phyloP scores from a whole-genome alignment of 2,329 filamentous ascomycete genomes.

The Cladosporium colombiae region DNA sequence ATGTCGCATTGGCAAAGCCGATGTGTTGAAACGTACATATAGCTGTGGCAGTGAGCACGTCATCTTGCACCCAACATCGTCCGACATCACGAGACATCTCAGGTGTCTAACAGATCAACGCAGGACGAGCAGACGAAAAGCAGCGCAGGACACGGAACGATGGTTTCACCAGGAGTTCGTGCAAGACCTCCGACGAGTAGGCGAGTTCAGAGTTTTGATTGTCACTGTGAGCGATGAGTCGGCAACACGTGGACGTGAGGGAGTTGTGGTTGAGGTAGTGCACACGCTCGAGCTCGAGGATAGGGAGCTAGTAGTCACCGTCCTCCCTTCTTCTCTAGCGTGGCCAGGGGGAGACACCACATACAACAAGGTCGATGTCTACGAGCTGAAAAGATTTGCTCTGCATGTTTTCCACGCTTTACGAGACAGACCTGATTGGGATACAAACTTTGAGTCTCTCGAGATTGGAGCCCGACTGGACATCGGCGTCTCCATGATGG shows the following conservation, averaged over 20 bases:
- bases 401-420: background rate
- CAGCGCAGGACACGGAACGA: background rate
- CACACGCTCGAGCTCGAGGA: background rate
- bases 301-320: background rate
- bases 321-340: background rate
- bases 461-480: constrained; percentile 3
- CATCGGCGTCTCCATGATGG: background rate
- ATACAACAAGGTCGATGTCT: background rate
- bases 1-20: constrained; percentile 1
- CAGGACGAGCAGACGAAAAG: constrained; percentile 3
- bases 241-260: background rate
- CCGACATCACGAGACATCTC: constrained; percentile 2
- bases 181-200: background rate
- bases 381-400: constrained; percentile 1
- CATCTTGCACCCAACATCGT: background rate
- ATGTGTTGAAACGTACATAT: background rate
- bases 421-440: background rate
- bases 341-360: background rate
- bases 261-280: background rate
- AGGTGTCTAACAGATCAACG: background rate
- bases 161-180: constrained; percentile 1
- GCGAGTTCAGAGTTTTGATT: constrained; percentile 8
- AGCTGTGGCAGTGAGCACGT: constrained; percentile 10
- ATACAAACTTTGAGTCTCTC: background rate
- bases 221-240: background rate